phyloP scores from a whole-genome alignment of 78 protist species.

The Blattamonas nauphoetae region DNA sequence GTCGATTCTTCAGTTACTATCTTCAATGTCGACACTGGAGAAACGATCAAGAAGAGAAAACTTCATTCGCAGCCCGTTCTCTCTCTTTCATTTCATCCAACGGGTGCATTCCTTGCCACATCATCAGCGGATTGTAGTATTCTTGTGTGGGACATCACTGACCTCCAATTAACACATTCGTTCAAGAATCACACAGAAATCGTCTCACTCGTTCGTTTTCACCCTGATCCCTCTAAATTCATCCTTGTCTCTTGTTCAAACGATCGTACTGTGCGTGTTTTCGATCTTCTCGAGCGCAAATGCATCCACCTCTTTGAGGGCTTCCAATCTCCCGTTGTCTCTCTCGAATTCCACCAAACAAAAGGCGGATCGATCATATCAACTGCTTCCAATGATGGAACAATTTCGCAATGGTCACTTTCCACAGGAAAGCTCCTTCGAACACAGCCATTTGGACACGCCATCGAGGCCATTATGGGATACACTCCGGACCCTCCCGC shows the following conservation, averaged over 20 bases:
- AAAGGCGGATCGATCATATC: neutral
- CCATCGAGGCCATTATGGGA: neutral
- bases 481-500: neutral
- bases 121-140: neutral
- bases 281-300: neutral
- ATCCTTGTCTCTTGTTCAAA: neutral
- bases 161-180: neutral
- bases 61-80: neutral
- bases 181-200: neutral
- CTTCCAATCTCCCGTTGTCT: neutral
- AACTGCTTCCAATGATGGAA: neutral
- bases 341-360: neutral
- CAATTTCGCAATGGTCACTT: neutral
- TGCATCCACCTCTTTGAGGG: neutral
- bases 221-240: neutral
- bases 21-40: neutral
- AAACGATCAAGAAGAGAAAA: neutral
- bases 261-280: neutral
- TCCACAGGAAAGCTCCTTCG: neutral
- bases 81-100: slow-evolving; percentile 1
- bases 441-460: neutral
- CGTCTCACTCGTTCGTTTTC: neutral
- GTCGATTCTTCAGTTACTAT: neutral
- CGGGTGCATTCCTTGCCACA: slow-evolving; percentile 12
- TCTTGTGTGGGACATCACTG: neutral